A percentile compares a stretch with the other conserved stretches of the same genome.
phyloP scores from a whole-genome alignment of 345 rosid species.

The Acer negundo region DNA sequence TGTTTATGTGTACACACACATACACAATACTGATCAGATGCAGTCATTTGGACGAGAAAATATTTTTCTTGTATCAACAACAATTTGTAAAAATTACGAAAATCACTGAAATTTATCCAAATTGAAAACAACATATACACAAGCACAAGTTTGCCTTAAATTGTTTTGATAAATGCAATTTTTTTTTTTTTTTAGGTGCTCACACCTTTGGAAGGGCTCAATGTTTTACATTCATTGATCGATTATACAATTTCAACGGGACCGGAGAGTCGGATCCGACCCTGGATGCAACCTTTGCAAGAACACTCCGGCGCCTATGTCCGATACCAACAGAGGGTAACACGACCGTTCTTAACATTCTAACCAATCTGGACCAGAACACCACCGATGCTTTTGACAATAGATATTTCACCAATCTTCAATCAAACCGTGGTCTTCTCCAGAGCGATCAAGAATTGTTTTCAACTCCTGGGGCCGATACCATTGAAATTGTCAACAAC shows the following conservation, averaged over 20 bases:
- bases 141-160: no score
- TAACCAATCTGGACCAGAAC: constrained; percentile 50
- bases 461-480: constrained; percentile 51
- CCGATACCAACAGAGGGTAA: background rate
- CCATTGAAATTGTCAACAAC: constrained; percentile 39
- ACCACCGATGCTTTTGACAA: constrained; percentile 49
- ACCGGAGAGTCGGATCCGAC: constrained; percentile 53
- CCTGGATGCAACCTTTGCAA: constrained; percentile 43
- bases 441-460: constrained; percentile 63
- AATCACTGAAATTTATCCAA: no score
- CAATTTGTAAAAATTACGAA: no score
- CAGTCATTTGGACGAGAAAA: no score
- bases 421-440: constrained; percentile 44
- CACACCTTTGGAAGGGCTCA: constrained; percentile 69
- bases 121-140: no score
- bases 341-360: background rate
- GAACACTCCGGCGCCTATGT: constrained; percentile 29
- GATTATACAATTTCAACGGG: constrained; percentile 52
- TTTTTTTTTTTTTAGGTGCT: constrained; percentile 40
- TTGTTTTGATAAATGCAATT: no score
- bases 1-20: no score
- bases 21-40: no score
- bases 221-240: constrained; percentile 30
- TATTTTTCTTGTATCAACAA: no score
- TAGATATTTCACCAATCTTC: constrained; percentile 54